These are phyloP conservation scores for Verticillium isaacii DNA, from an alignment of 2,329 filamentous ascomycete species.

Conservation along the genomic window DNA sequence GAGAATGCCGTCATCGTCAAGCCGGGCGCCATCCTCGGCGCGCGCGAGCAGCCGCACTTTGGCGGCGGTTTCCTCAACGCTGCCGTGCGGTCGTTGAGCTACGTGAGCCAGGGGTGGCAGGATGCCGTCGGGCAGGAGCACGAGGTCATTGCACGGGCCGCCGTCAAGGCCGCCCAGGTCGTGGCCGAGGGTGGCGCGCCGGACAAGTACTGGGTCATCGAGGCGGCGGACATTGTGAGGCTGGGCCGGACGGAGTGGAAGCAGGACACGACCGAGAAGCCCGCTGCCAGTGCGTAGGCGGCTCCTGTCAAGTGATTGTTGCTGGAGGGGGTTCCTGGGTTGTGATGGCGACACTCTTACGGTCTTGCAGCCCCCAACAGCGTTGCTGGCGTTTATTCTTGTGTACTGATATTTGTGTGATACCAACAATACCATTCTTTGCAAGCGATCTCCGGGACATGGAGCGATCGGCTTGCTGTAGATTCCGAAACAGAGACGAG, in stretches of 20 bases:
- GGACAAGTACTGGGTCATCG: constrained; percentile 57
- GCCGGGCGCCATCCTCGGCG: constrained; percentile 72
- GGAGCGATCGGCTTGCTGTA: no score
- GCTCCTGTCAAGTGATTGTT: background rate
- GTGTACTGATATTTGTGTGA: no score
- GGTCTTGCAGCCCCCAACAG: no score
- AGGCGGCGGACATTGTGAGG: constrained; percentile 57
- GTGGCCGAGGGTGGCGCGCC: constrained; percentile 56
- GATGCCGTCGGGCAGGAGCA: constrained; percentile 71
- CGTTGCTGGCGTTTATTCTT: no score
- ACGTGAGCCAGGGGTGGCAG: constrained; percentile 48
- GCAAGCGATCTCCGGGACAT: no score
- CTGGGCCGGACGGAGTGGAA: constrained; percentile 59
- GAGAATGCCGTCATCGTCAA: constrained; percentile 70
- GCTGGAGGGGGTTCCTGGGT: no score
- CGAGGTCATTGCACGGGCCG: constrained; percentile 65
- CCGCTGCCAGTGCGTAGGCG: background rate
- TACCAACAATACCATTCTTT: no score
- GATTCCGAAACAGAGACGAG: no score
- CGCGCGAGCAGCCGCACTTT: constrained; percentile 56
- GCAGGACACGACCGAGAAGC: constrained; percentile 14
- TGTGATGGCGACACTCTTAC: no score
- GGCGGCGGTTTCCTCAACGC: constrained; percentile 53
- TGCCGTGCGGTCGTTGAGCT: constrained; percentile 51
- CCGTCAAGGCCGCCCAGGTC: constrained; percentile 54